These are phyloP conservation scores for Trichomonas gallinae DNA, from an alignment of 208 protist genomes.

Conservation along the genomic window DNA sequence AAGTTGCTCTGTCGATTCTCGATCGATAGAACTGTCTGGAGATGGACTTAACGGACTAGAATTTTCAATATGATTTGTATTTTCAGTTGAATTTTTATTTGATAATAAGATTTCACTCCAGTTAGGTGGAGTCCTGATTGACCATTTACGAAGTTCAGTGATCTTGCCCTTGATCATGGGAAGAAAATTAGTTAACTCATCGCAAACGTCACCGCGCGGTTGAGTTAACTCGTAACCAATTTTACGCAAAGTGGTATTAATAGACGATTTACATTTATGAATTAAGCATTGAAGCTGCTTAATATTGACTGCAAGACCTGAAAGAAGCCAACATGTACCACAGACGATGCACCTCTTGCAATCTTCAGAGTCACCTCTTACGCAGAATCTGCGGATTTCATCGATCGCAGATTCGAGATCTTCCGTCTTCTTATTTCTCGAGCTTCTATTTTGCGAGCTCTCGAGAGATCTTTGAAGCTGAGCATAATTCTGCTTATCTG, in stretches of 20 bases:
- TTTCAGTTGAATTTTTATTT: background rate
- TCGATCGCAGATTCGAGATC: background rate
- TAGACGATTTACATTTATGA: background rate
- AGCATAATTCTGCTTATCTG: background rate
- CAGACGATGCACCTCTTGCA: background rate
- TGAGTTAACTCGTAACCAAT: background rate
- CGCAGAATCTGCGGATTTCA: background rate
- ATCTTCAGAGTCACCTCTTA: background rate
- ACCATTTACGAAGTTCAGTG: background rate
- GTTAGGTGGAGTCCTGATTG: background rate
- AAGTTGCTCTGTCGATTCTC: background rate
- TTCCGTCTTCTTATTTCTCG: background rate
- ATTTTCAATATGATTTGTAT: background rate
- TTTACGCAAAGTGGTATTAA: background rate
- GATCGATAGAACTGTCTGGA: background rate
- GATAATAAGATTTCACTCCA: background rate
- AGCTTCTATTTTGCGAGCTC: background rate
- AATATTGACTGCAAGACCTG: background rate
- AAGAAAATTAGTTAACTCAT: background rate
- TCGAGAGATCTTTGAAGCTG: background rate
- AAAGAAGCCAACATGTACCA: background rate
- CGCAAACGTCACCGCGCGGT: background rate
- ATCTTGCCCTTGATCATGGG: background rate
- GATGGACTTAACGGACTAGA: background rate
- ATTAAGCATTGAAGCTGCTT: background rate